These are phyloP conservation scores for Sporothrix inflata DNA, from an alignment of 2,329 filamentous ascomycete species.

Conservation along the genomic window DNA sequence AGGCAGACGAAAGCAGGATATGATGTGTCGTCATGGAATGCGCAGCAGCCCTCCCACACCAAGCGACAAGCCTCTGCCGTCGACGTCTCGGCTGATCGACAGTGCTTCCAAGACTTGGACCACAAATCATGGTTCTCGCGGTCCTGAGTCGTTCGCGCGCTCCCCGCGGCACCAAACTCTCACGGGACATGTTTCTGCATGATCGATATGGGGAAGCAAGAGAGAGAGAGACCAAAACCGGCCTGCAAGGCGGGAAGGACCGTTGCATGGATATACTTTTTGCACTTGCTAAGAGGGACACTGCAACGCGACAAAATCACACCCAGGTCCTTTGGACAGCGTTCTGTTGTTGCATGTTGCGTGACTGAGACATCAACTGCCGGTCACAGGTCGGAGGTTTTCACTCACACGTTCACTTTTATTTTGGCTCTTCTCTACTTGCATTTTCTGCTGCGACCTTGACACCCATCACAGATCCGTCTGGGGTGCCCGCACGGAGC, in stretches of 20 bases:
- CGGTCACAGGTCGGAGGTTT: slow-evolving; percentile 26
- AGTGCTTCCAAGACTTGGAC: not conserved
- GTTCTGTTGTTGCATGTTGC: not conserved
- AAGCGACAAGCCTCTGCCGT: not conserved
- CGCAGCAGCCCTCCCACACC: not conserved
- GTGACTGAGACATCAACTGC: slow-evolving; percentile 27
- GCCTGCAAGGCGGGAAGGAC: slow-evolving; percentile 17
- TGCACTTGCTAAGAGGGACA: not conserved
- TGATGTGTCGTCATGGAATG: slow-evolving; percentile 20
- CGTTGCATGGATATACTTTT: not conserved
- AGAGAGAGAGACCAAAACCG: not conserved
- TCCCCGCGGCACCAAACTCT: not conserved
- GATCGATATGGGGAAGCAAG: too few relatives aligned
- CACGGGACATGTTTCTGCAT: slow-evolving; percentile 9
- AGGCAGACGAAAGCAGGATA: not conserved
- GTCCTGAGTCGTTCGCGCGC: slow-evolving; percentile 15
- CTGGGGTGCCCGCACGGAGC: not conserved
- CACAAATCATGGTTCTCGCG: not conserved
- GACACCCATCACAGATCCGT: not conserved
- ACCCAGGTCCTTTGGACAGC: slow-evolving; percentile 11
- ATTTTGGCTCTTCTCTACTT: not conserved
- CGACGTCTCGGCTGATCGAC: slow-evolving; percentile 19
- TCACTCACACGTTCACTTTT: slow-evolving; percentile 13
- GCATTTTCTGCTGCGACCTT: not conserved
- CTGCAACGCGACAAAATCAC: not conserved